Conservation (phyloP, 352 stramenopile genomes). For the Thraustotheca clavata region DNA sequence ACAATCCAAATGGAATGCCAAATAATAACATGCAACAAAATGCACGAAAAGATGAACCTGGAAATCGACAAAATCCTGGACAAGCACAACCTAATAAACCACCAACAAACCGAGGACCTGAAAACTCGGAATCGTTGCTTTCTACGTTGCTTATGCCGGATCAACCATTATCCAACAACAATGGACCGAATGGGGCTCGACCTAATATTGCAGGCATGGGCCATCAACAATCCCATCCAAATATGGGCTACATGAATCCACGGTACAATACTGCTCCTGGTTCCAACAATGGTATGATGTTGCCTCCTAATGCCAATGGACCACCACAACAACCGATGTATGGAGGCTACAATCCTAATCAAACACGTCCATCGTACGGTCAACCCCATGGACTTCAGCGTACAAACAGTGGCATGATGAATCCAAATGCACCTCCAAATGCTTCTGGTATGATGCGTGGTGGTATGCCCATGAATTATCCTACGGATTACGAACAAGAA, state of each 20-base stretch:
- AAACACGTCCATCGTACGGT: constrained; percentile 31
- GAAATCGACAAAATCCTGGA: background rate
- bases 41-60: background rate
- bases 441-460: constrained; percentile 50
- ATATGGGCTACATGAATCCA: constrained; percentile 6
- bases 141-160: constrained; percentile 5
- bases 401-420: constrained; percentile 29
- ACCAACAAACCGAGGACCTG: background rate
- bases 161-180: background rate
- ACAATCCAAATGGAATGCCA: background rate
- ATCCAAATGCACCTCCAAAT: constrained; percentile 31
- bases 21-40: constrained; percentile 11
- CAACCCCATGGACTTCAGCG: constrained; percentile 23
- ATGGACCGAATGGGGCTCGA: background rate
- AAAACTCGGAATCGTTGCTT: constrained; percentile 1
- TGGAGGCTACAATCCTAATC: constrained; percentile 24
- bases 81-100: background rate
- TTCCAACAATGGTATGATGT: constrained; percentile 11
- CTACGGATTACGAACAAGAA: constrained; percentile 76
- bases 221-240: constrained; percentile 4
- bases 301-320: background rate
- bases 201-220: constrained; percentile 1
- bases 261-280: background rate
- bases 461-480: background rate
- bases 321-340: constrained; percentile 9